phyloP scores from a whole-genome alignment of 2,329 filamentous ascomycete species.

The Talaromyces sp. region DNA sequence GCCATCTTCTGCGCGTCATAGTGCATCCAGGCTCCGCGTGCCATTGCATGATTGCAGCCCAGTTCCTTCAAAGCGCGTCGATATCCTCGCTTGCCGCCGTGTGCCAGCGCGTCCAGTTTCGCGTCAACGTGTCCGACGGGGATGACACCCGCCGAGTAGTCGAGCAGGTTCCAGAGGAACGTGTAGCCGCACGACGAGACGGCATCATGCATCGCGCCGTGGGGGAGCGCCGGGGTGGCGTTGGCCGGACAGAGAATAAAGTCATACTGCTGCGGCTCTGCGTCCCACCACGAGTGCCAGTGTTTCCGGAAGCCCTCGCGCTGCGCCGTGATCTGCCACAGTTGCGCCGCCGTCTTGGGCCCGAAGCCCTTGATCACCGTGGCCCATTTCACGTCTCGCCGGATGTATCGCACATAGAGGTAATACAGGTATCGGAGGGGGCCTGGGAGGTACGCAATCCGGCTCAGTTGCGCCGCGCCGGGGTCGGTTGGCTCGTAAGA shows the following conservation, averaged over 20 bases:
- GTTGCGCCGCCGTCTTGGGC: constrained; percentile 67
- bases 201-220: constrained; percentile 78
- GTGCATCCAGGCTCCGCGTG: constrained; percentile 75
- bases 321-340: constrained; percentile 74
- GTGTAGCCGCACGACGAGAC: constrained; percentile 88
- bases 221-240: constrained; percentile 81
- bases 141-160: constrained; percentile 77
- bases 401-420: constrained; percentile 80
- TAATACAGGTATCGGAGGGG: constrained; percentile 81
- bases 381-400: constrained; percentile 71
- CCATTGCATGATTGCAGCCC: constrained; percentile 66
- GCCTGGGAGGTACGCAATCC: constrained; percentile 66
- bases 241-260: constrained; percentile 81
- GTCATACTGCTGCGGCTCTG: constrained; percentile 64
- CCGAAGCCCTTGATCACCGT: constrained; percentile 68
- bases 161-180: constrained; percentile 88
- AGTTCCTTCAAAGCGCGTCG: constrained; percentile 28
- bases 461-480: constrained; percentile 69
- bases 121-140: constrained; percentile 79
- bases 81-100: constrained; percentile 38
- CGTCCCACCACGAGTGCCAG: constrained; percentile 85
- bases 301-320: constrained; percentile 70
- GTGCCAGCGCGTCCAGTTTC: constrained; percentile 58
- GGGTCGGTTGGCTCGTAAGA: constrained; percentile 73
- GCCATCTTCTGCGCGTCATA: constrained; percentile 82